Percentiles rank a stretch among this genome's conserved stretches.
These are phyloP conservation scores for Hygrocybe coccinea DNA, from an alignment of 768 basidiomycete genomes.

Conservation along the genomic window DNA sequence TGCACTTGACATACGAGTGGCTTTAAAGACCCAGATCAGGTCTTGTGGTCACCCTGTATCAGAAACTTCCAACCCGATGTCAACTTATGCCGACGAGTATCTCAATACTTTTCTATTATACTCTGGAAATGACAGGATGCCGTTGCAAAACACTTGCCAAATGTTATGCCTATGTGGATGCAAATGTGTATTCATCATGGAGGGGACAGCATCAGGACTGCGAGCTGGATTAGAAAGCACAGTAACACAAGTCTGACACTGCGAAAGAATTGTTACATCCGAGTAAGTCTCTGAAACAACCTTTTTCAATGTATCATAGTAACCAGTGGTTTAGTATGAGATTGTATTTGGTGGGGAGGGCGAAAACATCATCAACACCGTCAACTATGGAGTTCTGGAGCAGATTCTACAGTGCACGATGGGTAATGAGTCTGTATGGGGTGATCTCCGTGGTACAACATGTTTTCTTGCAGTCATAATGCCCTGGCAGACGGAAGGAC, in stretches of 20 bases:
- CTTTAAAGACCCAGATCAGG: too few relatives aligned
- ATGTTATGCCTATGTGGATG: conserved; percentile 15
- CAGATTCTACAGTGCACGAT: background rate
- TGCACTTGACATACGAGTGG: conserved; percentile 8
- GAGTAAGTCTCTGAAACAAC: conserved; percentile 1
- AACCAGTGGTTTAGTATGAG: background rate
- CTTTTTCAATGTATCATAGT: background rate
- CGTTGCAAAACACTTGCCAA: conserved; percentile 9
- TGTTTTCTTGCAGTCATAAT: background rate
- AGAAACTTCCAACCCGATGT: conserved; percentile 5
- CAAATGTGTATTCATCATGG: conserved; percentile 15
- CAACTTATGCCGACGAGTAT: background rate
- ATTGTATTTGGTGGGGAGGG: background rate
- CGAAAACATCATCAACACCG: background rate
- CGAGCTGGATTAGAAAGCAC: background rate
- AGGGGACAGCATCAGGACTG: too few relatives aligned
- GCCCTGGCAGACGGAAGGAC: background rate
- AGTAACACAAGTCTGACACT: background rate
- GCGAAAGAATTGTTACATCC: conserved; percentile 1
- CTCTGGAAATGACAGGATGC: conserved; percentile 10
- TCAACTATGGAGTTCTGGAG: background rate
- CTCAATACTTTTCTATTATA: conserved; percentile 9
- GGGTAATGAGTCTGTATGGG: background rate
- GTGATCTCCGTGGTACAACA: background rate
- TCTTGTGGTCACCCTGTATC: conserved; percentile 11